A percentile compares a stretch with the other conserved stretches of the same genome.
Conservation (phyloP, 176 grass and related monocot species). For the Avena insularis region DNA sequence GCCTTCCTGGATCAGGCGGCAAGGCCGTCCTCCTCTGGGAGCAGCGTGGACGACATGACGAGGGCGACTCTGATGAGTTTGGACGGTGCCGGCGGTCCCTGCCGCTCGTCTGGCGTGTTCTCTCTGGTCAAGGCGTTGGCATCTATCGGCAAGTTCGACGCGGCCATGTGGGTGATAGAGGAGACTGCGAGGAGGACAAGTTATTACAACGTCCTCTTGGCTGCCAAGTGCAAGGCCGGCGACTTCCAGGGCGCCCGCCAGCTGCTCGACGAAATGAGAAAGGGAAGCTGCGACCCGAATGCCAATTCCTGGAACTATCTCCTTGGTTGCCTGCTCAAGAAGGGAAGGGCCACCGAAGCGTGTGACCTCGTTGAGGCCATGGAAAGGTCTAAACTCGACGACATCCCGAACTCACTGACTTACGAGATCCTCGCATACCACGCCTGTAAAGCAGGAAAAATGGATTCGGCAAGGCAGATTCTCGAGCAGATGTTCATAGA, state of each 20-base stretch:
- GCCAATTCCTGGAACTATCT: slow-evolving; percentile 85
- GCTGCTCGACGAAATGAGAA: slow-evolving; percentile 83
- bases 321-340: slow-evolving; percentile 76
- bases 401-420: slow-evolving; percentile 56
- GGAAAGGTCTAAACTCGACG: slow-evolving; percentile 41
- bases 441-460: slow-evolving; percentile 61
- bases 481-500: slow-evolving; percentile 62
- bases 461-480: slow-evolving; percentile 68
- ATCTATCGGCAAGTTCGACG: slow-evolving; percentile 58
- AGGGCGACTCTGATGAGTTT: slow-evolving; percentile 37
- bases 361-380: slow-evolving; percentile 78
- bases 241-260: slow-evolving; percentile 68
- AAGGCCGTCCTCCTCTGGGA: background rate
- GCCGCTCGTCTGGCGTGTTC: slow-evolving; percentile 73
- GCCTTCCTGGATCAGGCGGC: slow-evolving; percentile 46
- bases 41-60: slow-evolving; percentile 29
- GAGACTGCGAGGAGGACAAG: slow-evolving; percentile 55
- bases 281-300: slow-evolving; percentile 61
- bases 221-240: slow-evolving; percentile 59
- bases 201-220: slow-evolving; percentile 77
- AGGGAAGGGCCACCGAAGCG: slow-evolving; percentile 57
- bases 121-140: slow-evolving; percentile 71
- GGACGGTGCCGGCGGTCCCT: slow-evolving; percentile 53
- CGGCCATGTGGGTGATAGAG: slow-evolving; percentile 64
- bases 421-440: slow-evolving; percentile 75